Percentiles rank a stretch among this genome's conserved stretches.
Conservation (phyloP, 2,329 filamentous ascomycete genomes). For the Pseudogymnoascus sp. region DNA sequence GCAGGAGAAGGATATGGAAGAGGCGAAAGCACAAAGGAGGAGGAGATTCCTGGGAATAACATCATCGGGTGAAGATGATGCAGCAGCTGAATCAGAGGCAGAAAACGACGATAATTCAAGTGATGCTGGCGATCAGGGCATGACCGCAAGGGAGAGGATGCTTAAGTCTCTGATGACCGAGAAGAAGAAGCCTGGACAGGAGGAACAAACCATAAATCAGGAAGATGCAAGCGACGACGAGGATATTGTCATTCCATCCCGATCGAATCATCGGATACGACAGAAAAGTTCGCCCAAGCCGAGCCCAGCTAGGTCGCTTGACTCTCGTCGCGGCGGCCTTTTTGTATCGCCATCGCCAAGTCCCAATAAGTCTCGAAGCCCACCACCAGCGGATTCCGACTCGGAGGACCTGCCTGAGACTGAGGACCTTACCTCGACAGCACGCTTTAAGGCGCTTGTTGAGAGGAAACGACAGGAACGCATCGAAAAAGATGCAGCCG, state of each 20-base stretch:
- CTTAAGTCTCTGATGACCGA: neutral
- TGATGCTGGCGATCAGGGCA: neutral
- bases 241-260: conserved; percentile 33
- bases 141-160: neutral
- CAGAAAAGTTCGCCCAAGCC: conserved; percentile 39
- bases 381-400: conserved; percentile 13
- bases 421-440: conserved; percentile 9
- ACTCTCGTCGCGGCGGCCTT: neutral
- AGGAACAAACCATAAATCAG: conserved; percentile 6
- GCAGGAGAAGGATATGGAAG: neutral
- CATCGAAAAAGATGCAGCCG: conserved; percentile 52
- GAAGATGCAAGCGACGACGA: conserved; percentile 29
- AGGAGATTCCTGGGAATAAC: conserved; percentile 1
- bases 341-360: conserved; percentile 10
- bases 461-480: conserved; percentile 66
- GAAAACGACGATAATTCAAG: neutral
- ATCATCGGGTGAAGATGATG: conserved; percentile 3
- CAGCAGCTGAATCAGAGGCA: neutral
- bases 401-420: conserved; percentile 19
- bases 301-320: conserved; percentile 18
- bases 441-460: conserved; percentile 63
- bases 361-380: conserved; percentile 8
- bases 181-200: neutral
- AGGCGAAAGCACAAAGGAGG: neutral
- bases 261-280: conserved; percentile 32